Conservation (phyloP, 202 grass and related monocot genomes). For the Zizania palustris region DNA sequence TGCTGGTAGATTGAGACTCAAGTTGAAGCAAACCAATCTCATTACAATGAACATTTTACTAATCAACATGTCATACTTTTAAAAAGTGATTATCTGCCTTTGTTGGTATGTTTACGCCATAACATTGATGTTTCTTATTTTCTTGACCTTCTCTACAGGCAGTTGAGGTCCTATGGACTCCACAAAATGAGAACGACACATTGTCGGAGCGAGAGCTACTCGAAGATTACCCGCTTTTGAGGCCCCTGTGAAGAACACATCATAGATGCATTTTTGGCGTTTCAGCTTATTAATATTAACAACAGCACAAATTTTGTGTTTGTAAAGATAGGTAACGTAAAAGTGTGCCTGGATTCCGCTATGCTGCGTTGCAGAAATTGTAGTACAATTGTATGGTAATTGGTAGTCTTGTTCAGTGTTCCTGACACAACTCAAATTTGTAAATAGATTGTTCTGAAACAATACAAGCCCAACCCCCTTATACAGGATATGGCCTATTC, state of each 20-base stretch:
- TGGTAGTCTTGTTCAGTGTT: conserved; percentile 4
- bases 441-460: conserved; percentile 18
- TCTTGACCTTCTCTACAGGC: conserved; percentile 50
- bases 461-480: too few species aligned
- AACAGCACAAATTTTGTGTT: conserved; percentile 43
- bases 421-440: conserved; percentile 27
- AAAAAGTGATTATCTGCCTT: background rate
- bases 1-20: background rate
- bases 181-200: conserved; percentile 89
- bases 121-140: background rate
- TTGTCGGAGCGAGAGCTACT: conserved; percentile 89
- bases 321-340: conserved; percentile 33
- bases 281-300: conserved; percentile 39
- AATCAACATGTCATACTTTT: background rate
- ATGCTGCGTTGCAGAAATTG: background rate
- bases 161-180: conserved; percentile 94
- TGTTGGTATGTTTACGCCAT: background rate
- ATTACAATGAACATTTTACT: background rate
- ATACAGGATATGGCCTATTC: too few species aligned
- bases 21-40: background rate
- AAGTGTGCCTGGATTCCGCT: background rate
- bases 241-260: conserved; percentile 59
- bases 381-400: conserved; percentile 35
- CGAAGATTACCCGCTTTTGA: conserved; percentile 90
- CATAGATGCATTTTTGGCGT: conserved; percentile 50